Evolutionary conservation across 2,329 filamentous ascomycete genomes (phyloP).

Genomic region (Ophiostoma himal-ulmi): DNA sequence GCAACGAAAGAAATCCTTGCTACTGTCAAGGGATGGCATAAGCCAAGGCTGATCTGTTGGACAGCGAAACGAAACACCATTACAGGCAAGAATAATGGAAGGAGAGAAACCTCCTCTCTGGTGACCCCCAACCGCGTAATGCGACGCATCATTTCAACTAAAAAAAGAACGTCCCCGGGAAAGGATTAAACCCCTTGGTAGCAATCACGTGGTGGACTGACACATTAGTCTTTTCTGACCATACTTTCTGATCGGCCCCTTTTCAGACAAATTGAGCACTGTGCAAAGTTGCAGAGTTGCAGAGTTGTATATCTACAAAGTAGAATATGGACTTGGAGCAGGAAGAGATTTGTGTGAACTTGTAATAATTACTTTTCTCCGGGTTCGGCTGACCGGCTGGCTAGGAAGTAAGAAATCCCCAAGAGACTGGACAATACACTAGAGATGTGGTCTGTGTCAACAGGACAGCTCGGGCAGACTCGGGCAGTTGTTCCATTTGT

Average conservation of each 20-base stretch:
- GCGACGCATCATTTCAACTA: constrained; percentile 26
- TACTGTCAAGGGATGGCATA: background rate
- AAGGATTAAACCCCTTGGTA: constrained; percentile 10
- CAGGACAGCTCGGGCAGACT: background rate
- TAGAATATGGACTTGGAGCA: background rate
- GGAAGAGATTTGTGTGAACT: background rate
- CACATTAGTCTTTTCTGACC: background rate
- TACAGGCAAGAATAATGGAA: background rate
- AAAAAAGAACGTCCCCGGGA: constrained; percentile 2
- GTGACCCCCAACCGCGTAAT: background rate
- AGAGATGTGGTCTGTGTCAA: background rate
- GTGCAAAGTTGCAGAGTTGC: background rate
- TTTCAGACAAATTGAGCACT: background rate
- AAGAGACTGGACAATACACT: background rate
- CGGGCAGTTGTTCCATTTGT: background rate
- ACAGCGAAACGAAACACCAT: constrained; percentile 8
- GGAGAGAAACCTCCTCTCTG: background rate
- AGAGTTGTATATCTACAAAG: no score
- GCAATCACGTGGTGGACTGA: constrained; percentile 7
- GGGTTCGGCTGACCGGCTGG: background rate
- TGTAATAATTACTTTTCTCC: background rate
- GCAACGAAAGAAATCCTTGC: background rate
- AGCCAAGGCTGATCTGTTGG: constrained; percentile 1
- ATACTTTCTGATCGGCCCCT: background rate
- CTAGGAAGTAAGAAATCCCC: background rate